A percentile compares a stretch with the other conserved stretches of the same genome.
Evolutionary conservation across 306 rosid genomes (phyloP).

Genomic region (Echinosophora koreensis): DNA sequence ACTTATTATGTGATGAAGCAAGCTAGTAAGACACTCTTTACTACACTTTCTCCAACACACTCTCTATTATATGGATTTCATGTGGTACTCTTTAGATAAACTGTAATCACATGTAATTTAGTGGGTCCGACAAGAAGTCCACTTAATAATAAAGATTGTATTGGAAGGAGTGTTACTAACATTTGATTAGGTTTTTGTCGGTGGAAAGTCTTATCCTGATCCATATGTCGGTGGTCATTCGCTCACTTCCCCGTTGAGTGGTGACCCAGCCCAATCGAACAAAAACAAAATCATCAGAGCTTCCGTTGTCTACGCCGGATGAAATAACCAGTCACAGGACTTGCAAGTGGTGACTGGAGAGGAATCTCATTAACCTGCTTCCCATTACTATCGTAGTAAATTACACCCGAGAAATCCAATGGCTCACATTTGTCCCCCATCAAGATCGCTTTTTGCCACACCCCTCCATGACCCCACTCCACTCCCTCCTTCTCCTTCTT

Average conservation of each 20-base stretch:
- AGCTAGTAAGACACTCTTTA: no score
- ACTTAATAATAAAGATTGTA: no score
- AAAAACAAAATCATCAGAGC: not conserved
- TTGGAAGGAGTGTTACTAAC: no score
- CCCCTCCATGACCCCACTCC: constrained; percentile 77
- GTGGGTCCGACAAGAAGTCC: no score
- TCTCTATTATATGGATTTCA: no score
- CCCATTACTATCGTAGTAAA: constrained; percentile 71
- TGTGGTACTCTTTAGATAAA: no score
- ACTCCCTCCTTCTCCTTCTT: not conserved
- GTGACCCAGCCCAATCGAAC: not conserved
- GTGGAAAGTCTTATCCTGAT: no score
- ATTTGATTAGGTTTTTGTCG: no score
- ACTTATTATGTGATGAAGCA: no score
- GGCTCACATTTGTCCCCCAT: constrained; percentile 95
- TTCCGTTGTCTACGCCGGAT: not conserved
- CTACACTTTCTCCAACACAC: no score
- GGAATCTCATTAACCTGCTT: constrained; percentile 62
- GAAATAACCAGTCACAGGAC: constrained; percentile 63
- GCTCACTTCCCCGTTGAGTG: no score
- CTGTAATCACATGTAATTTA: no score
- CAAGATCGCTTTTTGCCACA: constrained; percentile 81
- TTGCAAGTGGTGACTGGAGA: constrained; percentile 70
- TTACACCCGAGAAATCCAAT: constrained; percentile 80
- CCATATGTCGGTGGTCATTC: not conserved